Conservation (phyloP, 768 basidiomycete genomes). For the Calvatia gigantea region DNA sequence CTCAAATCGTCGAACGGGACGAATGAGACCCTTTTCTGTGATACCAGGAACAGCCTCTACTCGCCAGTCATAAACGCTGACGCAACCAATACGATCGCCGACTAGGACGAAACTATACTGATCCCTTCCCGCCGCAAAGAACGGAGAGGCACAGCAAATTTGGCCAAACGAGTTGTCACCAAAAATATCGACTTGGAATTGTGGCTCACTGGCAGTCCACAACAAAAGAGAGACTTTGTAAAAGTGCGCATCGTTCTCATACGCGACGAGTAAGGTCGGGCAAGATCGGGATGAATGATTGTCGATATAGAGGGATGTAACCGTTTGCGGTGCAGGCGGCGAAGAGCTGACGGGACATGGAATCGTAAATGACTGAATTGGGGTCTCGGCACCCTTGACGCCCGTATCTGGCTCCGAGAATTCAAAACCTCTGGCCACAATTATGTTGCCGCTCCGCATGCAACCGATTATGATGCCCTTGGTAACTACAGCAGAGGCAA, state of each 20-base stretch:
- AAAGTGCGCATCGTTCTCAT: constrained; percentile 46
- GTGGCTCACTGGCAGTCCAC: constrained; percentile 23
- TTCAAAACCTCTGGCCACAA: constrained; percentile 49
- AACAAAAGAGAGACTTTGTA: constrained; percentile 42
- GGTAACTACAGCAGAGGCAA: constrained; percentile 38
- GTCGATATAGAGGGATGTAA: constrained; percentile 26
- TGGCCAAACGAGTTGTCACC: constrained; percentile 50
- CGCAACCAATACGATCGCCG: constrained; percentile 63
- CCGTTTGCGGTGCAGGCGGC: constrained; percentile 14
- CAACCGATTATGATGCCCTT: constrained; percentile 47
- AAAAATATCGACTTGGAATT: constrained; percentile 34
- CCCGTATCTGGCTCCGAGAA: constrained; percentile 9
- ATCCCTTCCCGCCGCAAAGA: constrained; percentile 34
- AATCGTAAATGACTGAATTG: constrained; percentile 29
- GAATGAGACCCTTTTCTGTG: constrained; percentile 13
- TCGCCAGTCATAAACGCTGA: constrained; percentile 59
- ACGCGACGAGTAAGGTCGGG: constrained; percentile 47
- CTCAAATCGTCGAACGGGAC: constrained; percentile 48
- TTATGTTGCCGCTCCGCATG: constrained; percentile 52
- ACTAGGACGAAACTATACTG: constrained; percentile 52
- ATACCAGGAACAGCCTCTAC: constrained; percentile 3
- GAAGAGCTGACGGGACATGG: constrained; percentile 27
- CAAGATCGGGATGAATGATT: constrained; percentile 11
- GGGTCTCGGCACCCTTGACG: constrained; percentile 15
- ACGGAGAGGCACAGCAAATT: constrained; percentile 48